A percentile compares a stretch with the other conserved stretches of the same genome.
These are phyloP conservation scores for Pseudopyrenochaeta lycopersici DNA, from an alignment of 2,329 filamentous ascomycete species.

Conservation along the genomic window DNA sequence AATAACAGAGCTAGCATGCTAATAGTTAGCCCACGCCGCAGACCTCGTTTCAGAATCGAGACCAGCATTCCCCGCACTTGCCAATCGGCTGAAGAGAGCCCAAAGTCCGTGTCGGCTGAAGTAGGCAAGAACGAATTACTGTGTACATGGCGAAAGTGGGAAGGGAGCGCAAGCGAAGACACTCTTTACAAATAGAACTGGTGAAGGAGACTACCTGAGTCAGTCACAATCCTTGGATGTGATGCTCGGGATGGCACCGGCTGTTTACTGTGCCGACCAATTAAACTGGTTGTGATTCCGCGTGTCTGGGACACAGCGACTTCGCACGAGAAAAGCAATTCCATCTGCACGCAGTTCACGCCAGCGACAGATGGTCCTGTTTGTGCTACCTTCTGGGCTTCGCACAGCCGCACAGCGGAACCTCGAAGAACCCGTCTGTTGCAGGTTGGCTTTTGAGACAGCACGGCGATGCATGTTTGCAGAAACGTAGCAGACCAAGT, in stretches of 20 bases:
- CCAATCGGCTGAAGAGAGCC: constrained; percentile 23
- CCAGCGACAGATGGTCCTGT: not conserved
- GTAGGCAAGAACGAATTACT: not conserved
- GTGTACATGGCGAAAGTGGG: not conserved
- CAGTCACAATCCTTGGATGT: not conserved
- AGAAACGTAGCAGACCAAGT: constrained; percentile 2
- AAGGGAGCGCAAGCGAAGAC: not conserved
- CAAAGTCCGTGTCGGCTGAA: constrained; percentile 2
- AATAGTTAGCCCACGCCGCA: constrained; percentile 9
- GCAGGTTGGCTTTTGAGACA: constrained; percentile 6
- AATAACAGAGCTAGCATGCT: constrained; percentile 23
- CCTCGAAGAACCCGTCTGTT: not conserved
- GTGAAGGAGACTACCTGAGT: not conserved
- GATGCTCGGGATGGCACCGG: not conserved
- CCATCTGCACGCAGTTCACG: constrained; percentile 9
- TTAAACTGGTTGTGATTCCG: constrained; percentile 1
- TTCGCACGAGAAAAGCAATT: constrained; percentile 10
- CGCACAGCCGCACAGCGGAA: not conserved
- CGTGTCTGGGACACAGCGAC: constrained; percentile 3
- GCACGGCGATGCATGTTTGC: constrained; percentile 3
- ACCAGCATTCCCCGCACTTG: constrained; percentile 31
- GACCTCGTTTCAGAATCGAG: constrained; percentile 28
- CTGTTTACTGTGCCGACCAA: constrained; percentile 3
- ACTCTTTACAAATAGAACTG: not conserved
- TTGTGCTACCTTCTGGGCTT: not conserved